phyloP scores from a whole-genome alignment of 345 rosid species.

The Leavenworthia alabamica region DNA sequence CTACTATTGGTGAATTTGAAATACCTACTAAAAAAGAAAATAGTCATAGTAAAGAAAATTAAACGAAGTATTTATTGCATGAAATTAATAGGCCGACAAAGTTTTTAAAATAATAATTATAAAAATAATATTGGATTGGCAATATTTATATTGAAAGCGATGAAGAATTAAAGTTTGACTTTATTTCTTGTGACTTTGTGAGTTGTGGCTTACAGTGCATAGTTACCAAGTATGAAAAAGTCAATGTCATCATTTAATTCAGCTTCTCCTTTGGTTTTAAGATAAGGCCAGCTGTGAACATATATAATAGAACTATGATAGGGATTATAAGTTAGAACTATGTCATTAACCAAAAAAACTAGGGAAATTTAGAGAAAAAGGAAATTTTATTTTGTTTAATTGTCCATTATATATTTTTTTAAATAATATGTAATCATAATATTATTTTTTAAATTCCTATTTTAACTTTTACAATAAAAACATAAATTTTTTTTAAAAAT shows the following conservation, averaged over 20 bases:
- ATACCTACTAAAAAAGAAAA: conserved; percentile 19
- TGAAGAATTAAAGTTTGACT: conserved; percentile 44
- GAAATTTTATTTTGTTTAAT: too few relatives aligned
- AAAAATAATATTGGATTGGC: background rate
- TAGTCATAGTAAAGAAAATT: conserved; percentile 1
- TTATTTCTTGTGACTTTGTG: conserved; percentile 30
- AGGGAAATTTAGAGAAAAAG: too few relatives aligned
- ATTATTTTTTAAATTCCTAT: too few relatives aligned
- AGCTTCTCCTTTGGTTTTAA: conserved; percentile 7
- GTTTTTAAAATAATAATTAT: background rate
- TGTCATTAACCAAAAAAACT: too few relatives aligned
- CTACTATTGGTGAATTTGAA: conserved; percentile 17
- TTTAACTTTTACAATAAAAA: too few relatives aligned
- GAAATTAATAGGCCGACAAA: conserved; percentile 26
- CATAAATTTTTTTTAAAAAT: too few relatives aligned
- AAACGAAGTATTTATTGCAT: conserved; percentile 15
- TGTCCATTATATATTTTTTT: too few relatives aligned
- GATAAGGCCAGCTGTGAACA: background rate
- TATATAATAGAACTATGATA: background rate
- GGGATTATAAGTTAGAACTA: background rate
- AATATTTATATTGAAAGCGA: conserved; percentile 20
- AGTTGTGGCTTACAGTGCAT: conserved; percentile 8
- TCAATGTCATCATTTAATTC: conserved; percentile 19
- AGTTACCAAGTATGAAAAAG: conserved; percentile 3
- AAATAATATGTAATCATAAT: too few relatives aligned